Conservation (phyloP, 768 basidiomycete species). For the Cystobasidiopsis lactophilus region DNA sequence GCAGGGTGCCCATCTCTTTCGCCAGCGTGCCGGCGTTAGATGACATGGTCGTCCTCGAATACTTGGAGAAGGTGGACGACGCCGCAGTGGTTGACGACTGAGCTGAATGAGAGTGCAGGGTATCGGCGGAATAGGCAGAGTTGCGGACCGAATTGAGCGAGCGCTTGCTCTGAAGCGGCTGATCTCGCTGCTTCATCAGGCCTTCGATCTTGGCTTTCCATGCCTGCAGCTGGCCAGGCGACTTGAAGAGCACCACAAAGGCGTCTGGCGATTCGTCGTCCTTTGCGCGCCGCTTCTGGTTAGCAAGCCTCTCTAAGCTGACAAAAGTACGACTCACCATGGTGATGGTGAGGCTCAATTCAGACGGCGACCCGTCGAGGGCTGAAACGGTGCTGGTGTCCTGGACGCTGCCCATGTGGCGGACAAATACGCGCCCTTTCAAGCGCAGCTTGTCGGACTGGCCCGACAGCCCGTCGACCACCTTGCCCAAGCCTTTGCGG, state of each 20-base stretch:
- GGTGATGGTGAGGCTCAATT: conserved; percentile 83
- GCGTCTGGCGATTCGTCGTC: conserved; percentile 80
- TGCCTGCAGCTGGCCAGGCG: conserved; percentile 62
- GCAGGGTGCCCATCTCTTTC: background rate
- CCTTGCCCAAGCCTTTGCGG: conserved; percentile 54
- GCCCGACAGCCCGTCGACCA: conserved; percentile 31
- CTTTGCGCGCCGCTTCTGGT: background rate
- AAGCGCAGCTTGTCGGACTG: conserved; percentile 50
- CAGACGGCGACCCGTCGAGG: conserved; percentile 30
- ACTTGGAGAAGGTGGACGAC: background rate
- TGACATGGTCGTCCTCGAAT: background rate
- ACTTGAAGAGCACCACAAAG: conserved; percentile 88
- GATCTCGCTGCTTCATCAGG: conserved; percentile 32
- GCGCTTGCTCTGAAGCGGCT: background rate
- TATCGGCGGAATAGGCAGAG: background rate
- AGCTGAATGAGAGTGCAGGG: background rate
- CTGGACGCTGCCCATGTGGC: conserved; percentile 74
- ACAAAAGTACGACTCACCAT: conserved; percentile 32
- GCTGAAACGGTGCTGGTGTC: conserved; percentile 40
- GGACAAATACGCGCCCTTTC: conserved; percentile 85
- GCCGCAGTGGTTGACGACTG: background rate
- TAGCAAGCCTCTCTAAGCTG: background rate
- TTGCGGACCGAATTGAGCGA: background rate
- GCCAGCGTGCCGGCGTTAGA: background rate
- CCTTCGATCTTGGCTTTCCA: conserved; percentile 69